A percentile compares a stretch with the other conserved stretches of the same genome.
Conservation (phyloP, 176 grass and related monocot genomes). For the Themeda triandra region DNA sequence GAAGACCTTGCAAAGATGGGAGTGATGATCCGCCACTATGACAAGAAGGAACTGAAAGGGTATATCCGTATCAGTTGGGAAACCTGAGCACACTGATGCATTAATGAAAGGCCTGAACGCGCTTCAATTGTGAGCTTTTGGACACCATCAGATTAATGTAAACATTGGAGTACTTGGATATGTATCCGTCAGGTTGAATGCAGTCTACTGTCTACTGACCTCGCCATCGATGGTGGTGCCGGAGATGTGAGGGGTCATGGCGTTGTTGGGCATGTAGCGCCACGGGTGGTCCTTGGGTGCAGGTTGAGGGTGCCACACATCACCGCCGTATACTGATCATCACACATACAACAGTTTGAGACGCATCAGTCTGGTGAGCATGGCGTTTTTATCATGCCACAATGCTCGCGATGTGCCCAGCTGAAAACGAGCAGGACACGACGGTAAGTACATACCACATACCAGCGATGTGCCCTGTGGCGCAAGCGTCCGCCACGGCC, state of each 20-base stretch:
- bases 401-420: neutral
- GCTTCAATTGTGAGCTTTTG: conserved; percentile 34
- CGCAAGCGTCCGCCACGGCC: conserved; percentile 67
- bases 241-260: conserved; percentile 81
- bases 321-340: conserved; percentile 61
- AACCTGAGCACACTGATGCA: conserved; percentile 86
- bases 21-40: conserved; percentile 96
- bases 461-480: conserved; percentile 64
- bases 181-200: conserved; percentile 10
- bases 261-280: conserved; percentile 86
- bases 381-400: neutral
- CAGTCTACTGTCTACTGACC: conserved; percentile 20
- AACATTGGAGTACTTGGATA: neutral
- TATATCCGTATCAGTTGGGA: conserved; percentile 94
- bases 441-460: neutral
- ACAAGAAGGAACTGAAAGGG: conserved; percentile 85
- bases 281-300: conserved; percentile 85
- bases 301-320: conserved; percentile 72
- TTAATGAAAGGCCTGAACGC: conserved; percentile 74
- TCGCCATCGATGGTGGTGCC: conserved; percentile 82
- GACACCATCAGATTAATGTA: neutral
- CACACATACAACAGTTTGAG: neutral
- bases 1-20: conserved; percentile 92
- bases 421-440: neutral
- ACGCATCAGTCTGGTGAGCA: neutral